phyloP scores from a whole-genome alignment of 345 rosid genomes.

The Salix udensis region DNA sequence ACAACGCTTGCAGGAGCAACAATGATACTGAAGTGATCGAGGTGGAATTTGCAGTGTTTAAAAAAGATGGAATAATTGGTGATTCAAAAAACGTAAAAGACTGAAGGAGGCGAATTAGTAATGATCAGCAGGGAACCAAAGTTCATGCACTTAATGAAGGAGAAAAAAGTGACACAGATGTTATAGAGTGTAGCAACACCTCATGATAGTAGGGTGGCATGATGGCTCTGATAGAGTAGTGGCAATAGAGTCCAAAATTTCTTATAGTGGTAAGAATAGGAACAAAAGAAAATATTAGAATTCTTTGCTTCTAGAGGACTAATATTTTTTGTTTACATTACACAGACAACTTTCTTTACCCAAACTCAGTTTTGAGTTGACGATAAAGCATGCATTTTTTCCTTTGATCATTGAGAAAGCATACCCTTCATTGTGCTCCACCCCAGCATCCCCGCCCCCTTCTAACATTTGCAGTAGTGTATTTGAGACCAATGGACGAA shows the following conservation, averaged over 20 bases:
- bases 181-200: neutral
- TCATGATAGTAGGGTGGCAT: neutral
- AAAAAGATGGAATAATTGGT: neutral
- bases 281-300: neutral
- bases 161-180: no score
- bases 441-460: neutral
- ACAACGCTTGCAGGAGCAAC: neutral
- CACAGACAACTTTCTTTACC: neutral
- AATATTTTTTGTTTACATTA: neutral
- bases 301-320: no score
- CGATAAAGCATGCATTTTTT: neutral
- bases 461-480: neutral
- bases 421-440: constrained; percentile 2
- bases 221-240: neutral
- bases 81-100: neutral
- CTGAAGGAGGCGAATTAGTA: no score
- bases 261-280: neutral
- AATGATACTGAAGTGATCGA: neutral
- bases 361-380: neutral
- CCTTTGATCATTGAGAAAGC: neutral
- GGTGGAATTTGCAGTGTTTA: neutral
- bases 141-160: no score
- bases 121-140: neutral
- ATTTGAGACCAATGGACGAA: neutral
- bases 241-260: neutral